Base-by-base conservation (phyloP, 768 basidiomycete species). In the Boletales sp. region DNA sequence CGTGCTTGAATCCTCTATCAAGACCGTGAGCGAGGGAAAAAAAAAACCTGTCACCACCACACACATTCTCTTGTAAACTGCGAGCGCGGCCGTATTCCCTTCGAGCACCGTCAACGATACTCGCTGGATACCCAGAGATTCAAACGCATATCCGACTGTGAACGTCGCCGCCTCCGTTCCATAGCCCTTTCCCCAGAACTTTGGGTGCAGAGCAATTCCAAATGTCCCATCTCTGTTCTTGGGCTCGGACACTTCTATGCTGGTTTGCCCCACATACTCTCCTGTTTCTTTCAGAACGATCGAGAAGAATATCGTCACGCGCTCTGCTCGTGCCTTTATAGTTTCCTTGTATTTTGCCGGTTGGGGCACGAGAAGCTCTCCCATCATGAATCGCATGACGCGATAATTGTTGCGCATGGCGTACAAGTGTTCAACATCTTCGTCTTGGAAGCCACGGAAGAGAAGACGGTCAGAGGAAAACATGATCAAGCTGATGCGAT, bases 151-250 rank as follows among this genome's bases (percentile, higher is more conserved):
- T 45, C 68, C 24, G 24, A 72, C 59, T 27, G 24, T 54, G 53
- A 69, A 73, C 8, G 50, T 60, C 13, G 65, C 62, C 5, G 69
- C 62, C 45, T 74, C 69, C 37, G 55, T 65, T 13, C 70, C 68
- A 45, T 68, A 72, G 7, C 72, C 70, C 19, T 65, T 65, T 0
- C 59, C 57, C 69, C 69, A 71, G 49, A 51, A 66, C 60, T 27
- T 40, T 34, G 40, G 45, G 31, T 44, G 60, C 44, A 59, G 32
- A 21, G 54, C 51, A 15, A 69, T 63, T 11, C 54, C 54, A 36
- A 65, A 55, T 5, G 35, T 40, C 43, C 60, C 66, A 54, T 65
- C 53, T 51, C 64, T 53, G 38, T 69, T 58, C 58, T 62, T 62
- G 17, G 56, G 54, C 36, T 57, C 50, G 12, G 41, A 31, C 27